Conservation (phyloP, 345 rosid species). For the Litchi chinensis region DNA sequence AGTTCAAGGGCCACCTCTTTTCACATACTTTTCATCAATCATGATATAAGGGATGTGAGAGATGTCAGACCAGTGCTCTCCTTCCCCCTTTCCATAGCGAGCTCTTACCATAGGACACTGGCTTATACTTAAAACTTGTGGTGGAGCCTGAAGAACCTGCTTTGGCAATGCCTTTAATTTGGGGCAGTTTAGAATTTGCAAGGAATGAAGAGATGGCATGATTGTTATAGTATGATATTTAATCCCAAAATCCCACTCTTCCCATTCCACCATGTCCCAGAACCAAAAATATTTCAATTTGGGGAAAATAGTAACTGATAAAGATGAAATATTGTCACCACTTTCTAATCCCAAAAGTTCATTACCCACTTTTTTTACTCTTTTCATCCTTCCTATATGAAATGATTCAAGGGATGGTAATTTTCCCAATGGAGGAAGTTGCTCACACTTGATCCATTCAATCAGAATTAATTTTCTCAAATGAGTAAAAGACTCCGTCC, state of each 20-base stretch:
- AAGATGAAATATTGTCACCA: no score
- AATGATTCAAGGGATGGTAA: neutral
- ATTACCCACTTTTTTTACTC: neutral
- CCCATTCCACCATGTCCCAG: neutral
- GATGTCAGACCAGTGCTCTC: neutral
- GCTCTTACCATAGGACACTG: no score
- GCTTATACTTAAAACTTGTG: no score
- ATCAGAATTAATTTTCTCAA: neutral
- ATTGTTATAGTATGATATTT: neutral
- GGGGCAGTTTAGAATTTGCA: neutral
- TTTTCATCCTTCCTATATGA: neutral
- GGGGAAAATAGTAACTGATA: neutral
- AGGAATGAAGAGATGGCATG: neutral
- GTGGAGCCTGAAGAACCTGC: neutral
- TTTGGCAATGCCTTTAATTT: neutral
- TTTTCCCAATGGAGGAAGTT: neutral
- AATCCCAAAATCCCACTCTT: neutral
- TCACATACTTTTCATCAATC: no score
- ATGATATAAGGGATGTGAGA: no score
- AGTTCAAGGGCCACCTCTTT: neutral
- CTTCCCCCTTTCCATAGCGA: neutral
- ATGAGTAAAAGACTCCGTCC: neutral
- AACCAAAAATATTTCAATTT: neutral
- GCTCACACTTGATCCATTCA: neutral
- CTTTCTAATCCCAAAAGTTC: neutral